Evolutionary conservation across 2,329 filamentous ascomycete genomes (phyloP).

Genomic region (Hypoxylon sp.): DNA sequence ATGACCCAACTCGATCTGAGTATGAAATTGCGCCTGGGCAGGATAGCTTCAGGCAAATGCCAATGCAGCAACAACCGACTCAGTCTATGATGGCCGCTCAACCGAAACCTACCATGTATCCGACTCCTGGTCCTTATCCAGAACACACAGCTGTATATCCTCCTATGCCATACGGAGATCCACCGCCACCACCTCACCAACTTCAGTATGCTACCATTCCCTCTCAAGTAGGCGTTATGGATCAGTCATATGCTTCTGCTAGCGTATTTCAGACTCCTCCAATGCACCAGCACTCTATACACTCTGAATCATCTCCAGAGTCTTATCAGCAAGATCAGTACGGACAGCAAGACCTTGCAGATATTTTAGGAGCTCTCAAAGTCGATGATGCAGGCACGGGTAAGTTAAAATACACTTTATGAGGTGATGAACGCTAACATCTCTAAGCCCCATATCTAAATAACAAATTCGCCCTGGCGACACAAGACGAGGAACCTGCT

Average conservation of each 20-base stretch:
- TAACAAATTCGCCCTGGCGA: constrained; percentile 57
- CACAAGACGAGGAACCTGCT: constrained; percentile 67
- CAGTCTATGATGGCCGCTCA: constrained; percentile 54
- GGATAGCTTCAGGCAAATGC: constrained; percentile 61
- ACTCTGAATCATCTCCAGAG: constrained; percentile 55
- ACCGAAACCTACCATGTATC: constrained; percentile 58
- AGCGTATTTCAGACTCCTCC: constrained; percentile 64
- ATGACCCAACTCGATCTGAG: constrained; percentile 58
- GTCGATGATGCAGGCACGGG: constrained; percentile 88
- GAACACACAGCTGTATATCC: constrained; percentile 57
- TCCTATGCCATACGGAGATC: constrained; percentile 56
- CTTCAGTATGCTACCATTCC: constrained; percentile 64
- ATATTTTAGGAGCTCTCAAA: constrained; percentile 84
- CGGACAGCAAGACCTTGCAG: constrained; percentile 75
- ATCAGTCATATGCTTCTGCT: constrained; percentile 59
- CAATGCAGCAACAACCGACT: constrained; percentile 57
- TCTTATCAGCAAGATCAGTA: constrained; percentile 70
- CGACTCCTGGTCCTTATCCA: constrained; percentile 59
- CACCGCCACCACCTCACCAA: constrained; percentile 54
- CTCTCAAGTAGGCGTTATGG: constrained; percentile 58
- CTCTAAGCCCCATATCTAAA: constrained; percentile 83
- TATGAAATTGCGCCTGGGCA: constrained; percentile 54
- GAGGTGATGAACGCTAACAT: constrained; percentile 21
- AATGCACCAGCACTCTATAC: constrained; percentile 52
- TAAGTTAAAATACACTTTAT: constrained; percentile 54